Evolutionary conservation across 2,329 filamentous ascomycete genomes (phyloP), one percentile per base, ranked within the genome.

Genomic region (Monosporascus sp.): DNA sequence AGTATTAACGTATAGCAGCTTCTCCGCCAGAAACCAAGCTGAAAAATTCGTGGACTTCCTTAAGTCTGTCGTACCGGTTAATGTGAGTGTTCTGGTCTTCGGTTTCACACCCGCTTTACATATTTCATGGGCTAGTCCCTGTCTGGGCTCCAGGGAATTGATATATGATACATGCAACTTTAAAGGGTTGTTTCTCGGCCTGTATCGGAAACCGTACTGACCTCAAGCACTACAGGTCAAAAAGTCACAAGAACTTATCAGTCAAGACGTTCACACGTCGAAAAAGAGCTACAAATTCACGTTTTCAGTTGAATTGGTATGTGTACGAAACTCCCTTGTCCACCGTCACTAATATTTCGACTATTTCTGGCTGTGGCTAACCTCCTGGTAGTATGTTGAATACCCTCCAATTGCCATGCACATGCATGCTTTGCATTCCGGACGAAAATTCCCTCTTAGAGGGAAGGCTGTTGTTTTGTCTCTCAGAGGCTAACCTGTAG

Each of bases 251-350:
- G 90, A 97, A 70, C 81, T 97, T 47, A 97, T 99, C 63, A 96
- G 91, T 5, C 86, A 91, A 76, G 93, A 99, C 71, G 83, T 87
- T 14, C 94, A 99, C 73, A 97, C 92, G 1, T 89, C 88, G 17
- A 88, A 86, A 56, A 94, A 90, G 72, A 91, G 87, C 36, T 97
- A 93, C 82, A 99, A 99, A 71, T 97, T 97, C 74, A 87, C 89
- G 46, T 97, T 85, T 73, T 95, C 91, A 0, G 85, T 88, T 51
- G 90, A 97, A 68, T 73, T 99, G 48, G 43, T 46, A 46, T 22
- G 43, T 22, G 43, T 46, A 31, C 11, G 31, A 14, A 27, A 46
- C 22, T 9, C 20, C 26, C 11, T 17, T 31, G 11, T 14, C 24
- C 4, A 44, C 11, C 20, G 2, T 26, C 11, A 22, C 14, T 44